These are phyloP conservation scores for Musa balbisiana DNA, from an alignment of 202 grass and related monocot species.

Conservation along the genomic window DNA sequence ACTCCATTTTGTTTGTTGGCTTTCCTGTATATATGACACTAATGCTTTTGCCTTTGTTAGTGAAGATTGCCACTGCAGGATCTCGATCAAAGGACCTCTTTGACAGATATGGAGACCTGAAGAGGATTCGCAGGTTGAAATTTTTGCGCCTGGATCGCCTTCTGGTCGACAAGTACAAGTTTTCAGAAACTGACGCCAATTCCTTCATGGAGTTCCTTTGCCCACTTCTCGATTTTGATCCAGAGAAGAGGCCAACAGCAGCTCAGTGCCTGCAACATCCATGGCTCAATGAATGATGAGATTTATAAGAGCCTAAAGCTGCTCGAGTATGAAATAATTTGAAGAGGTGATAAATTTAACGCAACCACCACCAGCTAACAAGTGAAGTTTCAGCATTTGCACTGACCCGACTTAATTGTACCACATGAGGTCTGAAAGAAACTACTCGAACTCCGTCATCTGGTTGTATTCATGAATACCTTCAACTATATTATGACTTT, in stretches of 20 bases:
- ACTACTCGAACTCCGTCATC: neutral
- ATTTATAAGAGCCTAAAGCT: neutral
- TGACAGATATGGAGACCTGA: conserved; percentile 3
- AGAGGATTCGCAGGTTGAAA: conserved; percentile 15
- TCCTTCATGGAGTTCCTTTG: neutral
- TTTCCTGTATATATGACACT: neutral
- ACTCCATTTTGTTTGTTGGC: neutral
- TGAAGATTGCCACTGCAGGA: conserved; percentile 15
- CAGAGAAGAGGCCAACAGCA: conserved; percentile 18
- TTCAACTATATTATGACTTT: neutral
- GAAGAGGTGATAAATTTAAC: too few species aligned
- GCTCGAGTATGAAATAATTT: neutral
- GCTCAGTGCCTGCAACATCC: conserved; percentile 7
- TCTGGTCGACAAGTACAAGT: conserved; percentile 7
- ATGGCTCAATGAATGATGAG: conserved; percentile 4
- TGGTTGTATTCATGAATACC: neutral
- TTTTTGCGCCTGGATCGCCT: neutral
- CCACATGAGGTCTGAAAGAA: neutral
- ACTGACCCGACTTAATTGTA: neutral
- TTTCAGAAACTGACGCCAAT: neutral
- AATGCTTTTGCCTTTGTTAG: neutral
- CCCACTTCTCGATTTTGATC: conserved; percentile 11
- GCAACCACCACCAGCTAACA: neutral
- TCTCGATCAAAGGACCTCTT: conserved; percentile 9
- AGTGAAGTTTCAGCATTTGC: neutral